Conservation (phyloP, 2,329 filamentous ascomycete genomes). For the Botrytis tulipae region DNA sequence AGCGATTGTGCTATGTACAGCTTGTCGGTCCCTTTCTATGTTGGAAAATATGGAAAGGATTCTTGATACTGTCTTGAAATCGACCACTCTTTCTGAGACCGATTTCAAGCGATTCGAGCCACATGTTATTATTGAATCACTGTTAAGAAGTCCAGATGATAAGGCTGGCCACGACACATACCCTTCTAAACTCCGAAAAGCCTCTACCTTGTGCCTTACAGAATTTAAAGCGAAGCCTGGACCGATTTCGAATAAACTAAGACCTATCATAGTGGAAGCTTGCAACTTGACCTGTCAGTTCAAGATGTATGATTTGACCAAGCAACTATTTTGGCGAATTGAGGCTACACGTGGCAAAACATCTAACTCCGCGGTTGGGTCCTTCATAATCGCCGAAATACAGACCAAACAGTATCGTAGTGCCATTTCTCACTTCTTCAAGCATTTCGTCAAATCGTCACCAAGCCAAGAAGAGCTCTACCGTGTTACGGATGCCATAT, state of each 20-base stretch:
- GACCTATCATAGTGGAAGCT: conserved; percentile 27
- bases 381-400: conserved; percentile 29
- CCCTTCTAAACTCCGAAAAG: conserved; percentile 28
- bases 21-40: conserved; percentile 22
- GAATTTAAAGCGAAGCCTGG: conserved; percentile 29
- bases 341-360: conserved; percentile 21
- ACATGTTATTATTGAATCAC: conserved; percentile 24
- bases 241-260: conserved; percentile 20
- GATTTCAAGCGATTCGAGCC: conserved; percentile 30
- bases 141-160: conserved; percentile 19
- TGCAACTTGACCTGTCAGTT: conserved; percentile 28
- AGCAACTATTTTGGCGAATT: conserved; percentile 30
- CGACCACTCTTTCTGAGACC: conserved; percentile 27
- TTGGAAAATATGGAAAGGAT: conserved; percentile 27
- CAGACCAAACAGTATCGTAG: conserved; percentile 24
- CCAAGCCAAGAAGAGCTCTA: conserved; percentile 29
- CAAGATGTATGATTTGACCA: conserved; percentile 29
- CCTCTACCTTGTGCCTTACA: conserved; percentile 32
- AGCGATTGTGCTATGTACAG: conserved; percentile 25
- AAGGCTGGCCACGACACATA: background rate
- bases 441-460: conserved; percentile 2
- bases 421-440: conserved; percentile 16
- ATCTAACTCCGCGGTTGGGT: background rate
- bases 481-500: conserved; percentile 24
- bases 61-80: conserved; percentile 27